Conservation (phyloP, 202 grass and related monocot species). For the Brachypodium distachyon region DNA sequence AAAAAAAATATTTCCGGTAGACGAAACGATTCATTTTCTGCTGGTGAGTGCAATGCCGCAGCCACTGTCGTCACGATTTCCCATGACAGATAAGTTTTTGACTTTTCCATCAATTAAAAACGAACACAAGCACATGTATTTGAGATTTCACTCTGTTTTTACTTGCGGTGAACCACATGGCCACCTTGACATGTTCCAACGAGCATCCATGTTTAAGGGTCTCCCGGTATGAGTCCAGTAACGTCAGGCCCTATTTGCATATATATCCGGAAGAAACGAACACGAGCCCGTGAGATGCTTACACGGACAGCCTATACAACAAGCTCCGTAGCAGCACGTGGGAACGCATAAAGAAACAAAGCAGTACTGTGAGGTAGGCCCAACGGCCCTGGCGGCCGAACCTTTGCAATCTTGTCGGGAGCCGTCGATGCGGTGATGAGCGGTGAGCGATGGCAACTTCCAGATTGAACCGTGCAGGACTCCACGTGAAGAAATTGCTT, state of each 20-base stretch:
- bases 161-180: too few relatives aligned
- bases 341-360: neutral
- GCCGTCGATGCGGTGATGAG: neutral
- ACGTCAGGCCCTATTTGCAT: neutral
- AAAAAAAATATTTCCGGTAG: neutral
- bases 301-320: neutral
- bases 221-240: neutral
- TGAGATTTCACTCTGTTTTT: too few relatives aligned
- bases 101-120: too few relatives aligned
- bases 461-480: neutral
- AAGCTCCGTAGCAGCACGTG: neutral
- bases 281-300: neutral
- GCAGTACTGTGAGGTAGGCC: neutral
- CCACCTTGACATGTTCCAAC: too few relatives aligned
- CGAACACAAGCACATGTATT: too few relatives aligned
- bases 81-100: too few relatives aligned
- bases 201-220: neutral
- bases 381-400: neutral
- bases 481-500: neutral
- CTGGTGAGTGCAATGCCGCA: too few relatives aligned
- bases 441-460: neutral
- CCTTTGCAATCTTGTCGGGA: neutral
- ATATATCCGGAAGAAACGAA: neutral
- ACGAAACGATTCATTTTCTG: neutral
- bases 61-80: too few relatives aligned